Conservation (phyloP, 345 rosid species). For the Ailanthus altissimus region DNA sequence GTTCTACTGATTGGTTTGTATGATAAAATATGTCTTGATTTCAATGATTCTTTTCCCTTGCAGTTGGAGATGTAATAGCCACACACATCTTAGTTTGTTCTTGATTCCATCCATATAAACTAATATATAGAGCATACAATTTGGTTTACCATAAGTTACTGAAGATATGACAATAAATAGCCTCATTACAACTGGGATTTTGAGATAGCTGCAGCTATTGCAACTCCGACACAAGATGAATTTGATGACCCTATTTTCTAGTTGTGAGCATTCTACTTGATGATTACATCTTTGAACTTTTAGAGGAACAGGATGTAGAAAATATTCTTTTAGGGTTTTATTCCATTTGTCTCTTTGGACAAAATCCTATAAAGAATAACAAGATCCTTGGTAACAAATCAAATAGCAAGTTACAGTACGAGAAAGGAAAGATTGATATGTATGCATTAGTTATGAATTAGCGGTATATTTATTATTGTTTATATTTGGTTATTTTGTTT, state of each 20-base stretch:
- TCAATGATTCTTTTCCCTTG: conserved; percentile 1
- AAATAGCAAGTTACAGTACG: neutral
- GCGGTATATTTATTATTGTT: neutral
- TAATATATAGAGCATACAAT: neutral
- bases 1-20: conserved; percentile 7
- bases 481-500: neutral
- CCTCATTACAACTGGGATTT: neutral
- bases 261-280: neutral
- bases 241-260: neutral
- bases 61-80: conserved; percentile 4
- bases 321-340: neutral
- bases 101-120: conserved; percentile 5
- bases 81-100: neutral
- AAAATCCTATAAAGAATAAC: neutral
- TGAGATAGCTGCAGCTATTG: neutral
- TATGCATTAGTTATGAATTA: neutral
- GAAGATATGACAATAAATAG: neutral
- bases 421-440: neutral
- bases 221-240: neutral
- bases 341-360: neutral
- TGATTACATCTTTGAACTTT: neutral
- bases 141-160: neutral
- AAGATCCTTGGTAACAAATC: neutral
- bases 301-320: neutral
- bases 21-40: neutral